Percentiles rank a stretch among this genome's conserved stretches.
phyloP scores from a whole-genome alignment of 345 rosid species.

The Citropsis articulata region DNA sequence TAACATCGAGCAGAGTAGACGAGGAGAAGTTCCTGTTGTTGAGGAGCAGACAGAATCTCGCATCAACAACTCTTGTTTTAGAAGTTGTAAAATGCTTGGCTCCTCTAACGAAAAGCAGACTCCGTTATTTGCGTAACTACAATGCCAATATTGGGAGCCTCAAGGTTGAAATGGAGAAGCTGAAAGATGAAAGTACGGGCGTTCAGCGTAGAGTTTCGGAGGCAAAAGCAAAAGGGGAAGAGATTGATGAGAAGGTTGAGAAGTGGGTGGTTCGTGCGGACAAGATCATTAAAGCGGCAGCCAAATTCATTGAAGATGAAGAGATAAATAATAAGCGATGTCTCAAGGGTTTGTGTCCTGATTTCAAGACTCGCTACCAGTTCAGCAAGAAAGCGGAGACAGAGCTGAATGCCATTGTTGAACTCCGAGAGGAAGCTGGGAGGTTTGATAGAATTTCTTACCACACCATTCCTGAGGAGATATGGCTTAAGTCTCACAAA shows the following conservation, averaged over 20 bases:
- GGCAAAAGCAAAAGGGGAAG: background rate
- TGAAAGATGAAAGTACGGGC: background rate
- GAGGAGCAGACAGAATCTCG: too few species aligned
- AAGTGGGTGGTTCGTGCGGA: background rate
- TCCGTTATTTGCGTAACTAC: background rate
- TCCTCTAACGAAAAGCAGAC: background rate
- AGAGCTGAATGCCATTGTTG: background rate
- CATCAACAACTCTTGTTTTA: too few species aligned
- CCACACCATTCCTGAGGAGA: background rate
- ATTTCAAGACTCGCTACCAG: slow-evolving; percentile 3
- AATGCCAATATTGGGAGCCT: background rate
- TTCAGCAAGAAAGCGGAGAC: slow-evolving; percentile 8
- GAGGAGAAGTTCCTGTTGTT: too few species aligned
- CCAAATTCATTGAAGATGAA: background rate
- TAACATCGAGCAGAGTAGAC: too few species aligned
- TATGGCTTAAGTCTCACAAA: background rate
- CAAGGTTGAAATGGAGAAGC: background rate
- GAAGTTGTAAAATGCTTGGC: background rate
- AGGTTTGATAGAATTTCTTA: background rate
- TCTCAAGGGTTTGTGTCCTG: slow-evolving; percentile 12
- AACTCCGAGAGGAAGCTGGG: background rate
- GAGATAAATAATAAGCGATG: slow-evolving; percentile 3
- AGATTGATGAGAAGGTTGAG: background rate
- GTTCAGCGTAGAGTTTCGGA: background rate
- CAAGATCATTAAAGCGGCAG: background rate